These are phyloP conservation scores for Solanum tarijense DNA, from an alignment of 257 asterid genomes.

Conservation along the genomic window DNA sequence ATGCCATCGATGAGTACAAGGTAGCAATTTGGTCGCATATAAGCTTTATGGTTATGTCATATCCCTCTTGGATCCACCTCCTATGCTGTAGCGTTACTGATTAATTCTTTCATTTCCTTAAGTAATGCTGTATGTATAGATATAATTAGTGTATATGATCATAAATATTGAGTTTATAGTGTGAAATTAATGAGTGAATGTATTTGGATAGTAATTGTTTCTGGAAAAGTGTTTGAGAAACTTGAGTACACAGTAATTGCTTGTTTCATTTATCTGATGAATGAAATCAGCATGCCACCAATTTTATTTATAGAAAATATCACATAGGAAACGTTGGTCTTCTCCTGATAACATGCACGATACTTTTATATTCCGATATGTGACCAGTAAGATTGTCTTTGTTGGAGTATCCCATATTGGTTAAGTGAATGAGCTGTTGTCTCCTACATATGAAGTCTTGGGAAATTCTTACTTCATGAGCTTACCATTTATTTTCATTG, in stretches of 20 bases:
- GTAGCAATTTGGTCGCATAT: slow-evolving; percentile 25
- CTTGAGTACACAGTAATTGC: not conserved
- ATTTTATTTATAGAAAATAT: not conserved
- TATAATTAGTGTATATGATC: not conserved
- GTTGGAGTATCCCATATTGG: not conserved
- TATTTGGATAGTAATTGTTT: not conserved
- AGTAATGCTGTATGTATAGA: not conserved
- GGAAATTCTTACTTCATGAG: not conserved
- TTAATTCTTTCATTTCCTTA: not conserved
- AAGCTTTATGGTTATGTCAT: not conserved
- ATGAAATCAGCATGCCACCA: not conserved
- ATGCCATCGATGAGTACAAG: slow-evolving; percentile 95
- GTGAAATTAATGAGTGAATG: not conserved
- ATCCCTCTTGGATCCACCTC: not conserved
- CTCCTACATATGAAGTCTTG: not conserved
- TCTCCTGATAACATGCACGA: not conserved
- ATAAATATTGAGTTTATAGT: not conserved
- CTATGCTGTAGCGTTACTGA: not conserved
- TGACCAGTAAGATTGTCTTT: not conserved
- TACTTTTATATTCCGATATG: not conserved
- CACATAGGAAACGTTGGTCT: not conserved
- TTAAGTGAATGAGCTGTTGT: not conserved
- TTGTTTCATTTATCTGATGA: not conserved
- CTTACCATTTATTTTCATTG: not conserved
- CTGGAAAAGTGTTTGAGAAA: not conserved